These are phyloP conservation scores for Steccherinum ochraceum DNA, from an alignment of 768 basidiomycete species.

Conservation along the genomic window DNA sequence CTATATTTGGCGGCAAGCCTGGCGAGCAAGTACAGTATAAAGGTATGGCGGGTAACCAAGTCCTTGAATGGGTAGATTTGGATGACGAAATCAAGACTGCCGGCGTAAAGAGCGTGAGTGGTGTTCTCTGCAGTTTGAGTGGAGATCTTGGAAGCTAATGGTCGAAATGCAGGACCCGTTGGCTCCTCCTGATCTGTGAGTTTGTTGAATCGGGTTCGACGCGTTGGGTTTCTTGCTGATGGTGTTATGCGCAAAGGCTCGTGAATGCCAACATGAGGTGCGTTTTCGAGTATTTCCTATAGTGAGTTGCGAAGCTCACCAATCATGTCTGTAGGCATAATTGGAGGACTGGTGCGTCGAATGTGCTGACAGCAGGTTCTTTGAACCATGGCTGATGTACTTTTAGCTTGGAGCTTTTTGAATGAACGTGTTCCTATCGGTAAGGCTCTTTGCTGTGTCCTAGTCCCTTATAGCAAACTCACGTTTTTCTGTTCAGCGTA, in stretches of 20 bases:
- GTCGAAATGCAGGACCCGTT: slow-evolving; percentile 22
- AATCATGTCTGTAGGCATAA: slow-evolving; percentile 20
- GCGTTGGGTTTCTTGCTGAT: slow-evolving; percentile 1
- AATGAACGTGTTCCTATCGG: slow-evolving; percentile 26
- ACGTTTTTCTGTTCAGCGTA: slow-evolving; percentile 16
- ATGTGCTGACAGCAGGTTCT: background rate
- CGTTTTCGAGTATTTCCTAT: slow-evolving; percentile 28
- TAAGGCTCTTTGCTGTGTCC: slow-evolving; percentile 2
- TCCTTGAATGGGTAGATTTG: slow-evolving; percentile 54
- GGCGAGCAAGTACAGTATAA: slow-evolving; percentile 45
- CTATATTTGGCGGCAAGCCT: slow-evolving; percentile 53
- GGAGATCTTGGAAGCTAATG: too few relatives aligned
- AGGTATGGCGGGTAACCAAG: slow-evolving; percentile 58
- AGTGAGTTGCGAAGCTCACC: slow-evolving; percentile 31
- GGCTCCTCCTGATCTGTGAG: slow-evolving; percentile 33
- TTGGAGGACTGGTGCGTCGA: slow-evolving; percentile 33
- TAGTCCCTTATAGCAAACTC: slow-evolving; percentile 2
- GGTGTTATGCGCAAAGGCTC: slow-evolving; percentile 14
- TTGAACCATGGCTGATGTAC: background rate
- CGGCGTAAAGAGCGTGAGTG: slow-evolving; percentile 26
- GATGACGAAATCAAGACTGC: slow-evolving; percentile 56
- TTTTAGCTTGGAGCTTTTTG: slow-evolving; percentile 25
- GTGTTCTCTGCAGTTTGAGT: background rate
- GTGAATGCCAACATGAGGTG: slow-evolving; percentile 39
- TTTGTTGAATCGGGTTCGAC: background rate